A percentile compares a stretch with the other conserved stretches of the same genome.
These are phyloP conservation scores for Rhodocollybia butyracea DNA, from an alignment of 768 basidiomycete genomes.

Conservation along the genomic window DNA sequence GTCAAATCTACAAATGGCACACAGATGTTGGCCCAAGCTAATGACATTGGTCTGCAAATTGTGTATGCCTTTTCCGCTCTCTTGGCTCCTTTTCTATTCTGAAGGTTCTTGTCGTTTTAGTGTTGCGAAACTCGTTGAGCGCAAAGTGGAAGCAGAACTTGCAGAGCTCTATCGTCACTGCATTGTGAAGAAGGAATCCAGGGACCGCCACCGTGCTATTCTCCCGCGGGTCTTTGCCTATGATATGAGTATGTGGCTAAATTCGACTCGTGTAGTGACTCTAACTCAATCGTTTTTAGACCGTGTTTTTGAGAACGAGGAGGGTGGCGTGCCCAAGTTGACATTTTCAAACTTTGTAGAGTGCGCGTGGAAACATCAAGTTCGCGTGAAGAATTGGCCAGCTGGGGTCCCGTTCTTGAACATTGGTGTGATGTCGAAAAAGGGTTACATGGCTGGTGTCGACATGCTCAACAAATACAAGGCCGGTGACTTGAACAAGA, in stretches of 20 bases:
- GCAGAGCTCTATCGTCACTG: neutral
- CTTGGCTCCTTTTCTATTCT: too few species aligned
- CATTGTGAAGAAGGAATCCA: neutral
- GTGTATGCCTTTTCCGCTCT: neutral
- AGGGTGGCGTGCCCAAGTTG: neutral
- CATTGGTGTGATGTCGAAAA: neutral
- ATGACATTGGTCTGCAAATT: neutral
- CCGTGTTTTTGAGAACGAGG: neutral
- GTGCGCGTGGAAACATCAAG: neutral
- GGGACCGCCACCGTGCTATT: neutral
- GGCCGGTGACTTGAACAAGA: neutral
- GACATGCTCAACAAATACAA: neutral
- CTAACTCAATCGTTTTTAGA: neutral
- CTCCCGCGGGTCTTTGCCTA: neutral
- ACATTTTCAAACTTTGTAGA: neutral
- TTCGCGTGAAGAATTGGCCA: neutral
- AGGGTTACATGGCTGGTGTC: neutral
- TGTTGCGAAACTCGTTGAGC: neutral
- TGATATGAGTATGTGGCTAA: neutral
- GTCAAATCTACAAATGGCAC: neutral
- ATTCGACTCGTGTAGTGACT: neutral
- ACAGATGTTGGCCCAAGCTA: neutral
- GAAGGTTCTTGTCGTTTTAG: neutral
- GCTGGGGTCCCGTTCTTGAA: neutral
- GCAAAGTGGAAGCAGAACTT: neutral